These are phyloP conservation scores for Goniomonas avonlea DNA, from an alignment of 78 protist species.

Conservation along the genomic window DNA sequence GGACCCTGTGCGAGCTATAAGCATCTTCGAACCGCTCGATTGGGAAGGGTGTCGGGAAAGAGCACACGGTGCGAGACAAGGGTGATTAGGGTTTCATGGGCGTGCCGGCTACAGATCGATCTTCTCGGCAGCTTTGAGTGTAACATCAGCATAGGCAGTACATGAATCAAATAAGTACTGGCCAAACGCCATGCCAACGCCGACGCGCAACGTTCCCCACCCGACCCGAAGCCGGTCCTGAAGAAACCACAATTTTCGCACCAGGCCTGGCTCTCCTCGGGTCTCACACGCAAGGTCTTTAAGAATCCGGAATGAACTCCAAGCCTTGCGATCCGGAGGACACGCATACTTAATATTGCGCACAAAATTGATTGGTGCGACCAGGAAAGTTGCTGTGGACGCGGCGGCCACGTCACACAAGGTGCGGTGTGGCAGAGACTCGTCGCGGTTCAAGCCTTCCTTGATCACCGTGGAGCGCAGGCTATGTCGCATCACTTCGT, in stretches of 20 bases:
- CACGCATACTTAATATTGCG: background rate
- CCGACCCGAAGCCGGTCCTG: background rate
- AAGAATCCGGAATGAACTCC: background rate
- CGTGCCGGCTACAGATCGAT: too few relatives aligned
- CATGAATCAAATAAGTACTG: background rate
- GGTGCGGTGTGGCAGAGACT: background rate
- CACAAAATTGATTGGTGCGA: background rate
- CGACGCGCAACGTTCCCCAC: background rate
- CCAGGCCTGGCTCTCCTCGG: background rate
- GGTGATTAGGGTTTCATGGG: too few relatives aligned
- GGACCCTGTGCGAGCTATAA: too few relatives aligned
- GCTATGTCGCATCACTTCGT: background rate
- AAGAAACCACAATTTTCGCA: background rate
- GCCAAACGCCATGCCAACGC: background rate
- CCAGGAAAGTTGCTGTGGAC: background rate
- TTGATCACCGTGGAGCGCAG: background rate
- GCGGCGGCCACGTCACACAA: conserved; percentile 18
- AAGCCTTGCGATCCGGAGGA: background rate
- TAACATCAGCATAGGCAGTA: too few relatives aligned
- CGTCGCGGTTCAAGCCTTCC: background rate
- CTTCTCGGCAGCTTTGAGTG: too few relatives aligned
- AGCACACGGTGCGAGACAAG: too few relatives aligned
- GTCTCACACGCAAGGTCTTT: background rate
- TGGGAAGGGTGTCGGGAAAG: too few relatives aligned
- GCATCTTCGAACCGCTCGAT: too few relatives aligned